phyloP scores from a whole-genome alignment of 768 basidiomycete genomes.

The Tricholoma terreum region DNA sequence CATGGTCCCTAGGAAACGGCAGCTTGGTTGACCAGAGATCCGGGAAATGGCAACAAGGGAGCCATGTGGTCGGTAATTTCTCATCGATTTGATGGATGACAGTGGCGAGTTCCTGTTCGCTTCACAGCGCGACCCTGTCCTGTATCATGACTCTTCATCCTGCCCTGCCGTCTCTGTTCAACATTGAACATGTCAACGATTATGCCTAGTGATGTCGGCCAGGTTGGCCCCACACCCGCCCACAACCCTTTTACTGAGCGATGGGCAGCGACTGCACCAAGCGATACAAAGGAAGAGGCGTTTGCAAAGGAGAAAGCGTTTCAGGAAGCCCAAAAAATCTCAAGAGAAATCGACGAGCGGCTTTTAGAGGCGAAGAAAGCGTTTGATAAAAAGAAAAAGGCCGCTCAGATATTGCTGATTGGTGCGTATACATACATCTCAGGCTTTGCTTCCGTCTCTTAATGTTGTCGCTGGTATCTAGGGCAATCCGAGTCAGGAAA shows the following conservation, averaged over 20 bases:
- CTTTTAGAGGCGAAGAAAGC: slow-evolving; percentile 43
- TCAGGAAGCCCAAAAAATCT: slow-evolving; percentile 42
- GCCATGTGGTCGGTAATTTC: neutral
- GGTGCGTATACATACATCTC: slow-evolving; percentile 31
- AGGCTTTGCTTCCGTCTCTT: neutral
- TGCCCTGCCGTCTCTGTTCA: slow-evolving; percentile 2
- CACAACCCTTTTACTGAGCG: neutral
- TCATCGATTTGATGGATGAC: neutral
- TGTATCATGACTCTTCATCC: neutral
- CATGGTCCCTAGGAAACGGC: no score
- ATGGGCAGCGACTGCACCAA: neutral
- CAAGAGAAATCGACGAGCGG: slow-evolving; percentile 47
- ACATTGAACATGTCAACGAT: neutral
- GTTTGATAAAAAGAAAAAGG: slow-evolving; percentile 47
- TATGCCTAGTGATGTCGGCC: neutral
- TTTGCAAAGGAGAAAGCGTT: slow-evolving; percentile 33
- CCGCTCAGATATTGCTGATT: slow-evolving; percentile 53
- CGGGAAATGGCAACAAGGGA: neutral
- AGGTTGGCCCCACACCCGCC: neutral
- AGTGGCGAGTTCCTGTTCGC: neutral
- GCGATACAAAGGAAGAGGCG: slow-evolving; percentile 11
- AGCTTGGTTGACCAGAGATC: neutral
- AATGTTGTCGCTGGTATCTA: slow-evolving; percentile 16
- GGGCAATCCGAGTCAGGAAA: slow-evolving; percentile 64
- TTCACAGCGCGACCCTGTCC: neutral